These are phyloP conservation scores for Pleurotus tuoliensis DNA, from an alignment of 768 basidiomycete genomes.

Conservation along the genomic window DNA sequence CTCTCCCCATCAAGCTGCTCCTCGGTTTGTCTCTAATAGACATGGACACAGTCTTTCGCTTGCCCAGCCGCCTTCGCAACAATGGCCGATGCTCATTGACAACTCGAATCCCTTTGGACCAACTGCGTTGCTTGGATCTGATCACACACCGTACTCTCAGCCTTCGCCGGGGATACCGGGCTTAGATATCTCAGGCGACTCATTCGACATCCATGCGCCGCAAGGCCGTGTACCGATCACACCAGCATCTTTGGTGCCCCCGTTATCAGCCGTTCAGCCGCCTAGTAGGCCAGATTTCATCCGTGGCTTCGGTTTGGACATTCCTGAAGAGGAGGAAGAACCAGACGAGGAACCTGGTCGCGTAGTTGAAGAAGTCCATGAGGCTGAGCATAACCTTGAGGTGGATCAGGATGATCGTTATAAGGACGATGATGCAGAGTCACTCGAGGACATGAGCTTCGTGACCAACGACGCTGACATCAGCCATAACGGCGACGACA, in stretches of 20 bases:
- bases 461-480: conserved; percentile 20
- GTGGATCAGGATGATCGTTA: conserved; percentile 9
- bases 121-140: conserved; percentile 49
- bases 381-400: neutral
- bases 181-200: conserved; percentile 8
- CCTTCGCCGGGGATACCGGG: conserved; percentile 14
- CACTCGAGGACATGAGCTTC: conserved; percentile 19
- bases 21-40: conserved; percentile 41
- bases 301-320: conserved; percentile 78
- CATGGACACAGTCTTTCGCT: conserved; percentile 78
- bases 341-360: conserved; percentile 35
- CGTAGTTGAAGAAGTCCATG: conserved; percentile 13
- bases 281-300: conserved; percentile 67
- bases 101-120: conserved; percentile 67
- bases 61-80: conserved; percentile 50
- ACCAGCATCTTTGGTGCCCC: conserved; percentile 26
- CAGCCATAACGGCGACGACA: conserved; percentile 25
- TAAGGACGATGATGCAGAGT: conserved; percentile 15
- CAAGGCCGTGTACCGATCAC: conserved; percentile 51
- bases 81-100: conserved; percentile 27
- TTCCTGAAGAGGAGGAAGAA: conserved; percentile 71
- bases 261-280: conserved; percentile 39
- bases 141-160: conserved; percentile 27
- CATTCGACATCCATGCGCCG: conserved; percentile 42
- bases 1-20: conserved; percentile 38